Base-by-base conservation (phyloP, 306 rosid species). In the Trifolium fragiferum region DNA sequence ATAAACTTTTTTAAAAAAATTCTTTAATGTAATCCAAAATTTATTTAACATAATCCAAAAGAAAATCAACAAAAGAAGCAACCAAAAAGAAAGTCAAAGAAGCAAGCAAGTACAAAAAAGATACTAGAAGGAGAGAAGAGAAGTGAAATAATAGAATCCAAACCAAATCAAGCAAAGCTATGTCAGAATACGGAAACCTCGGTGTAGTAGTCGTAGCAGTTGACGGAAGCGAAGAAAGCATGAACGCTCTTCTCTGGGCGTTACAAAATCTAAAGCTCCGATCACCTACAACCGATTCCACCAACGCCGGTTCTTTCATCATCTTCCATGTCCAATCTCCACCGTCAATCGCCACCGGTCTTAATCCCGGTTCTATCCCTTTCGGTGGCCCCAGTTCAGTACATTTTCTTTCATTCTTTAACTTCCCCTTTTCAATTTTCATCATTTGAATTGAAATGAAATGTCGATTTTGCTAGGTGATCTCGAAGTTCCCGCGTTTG, bases 311-410 rank as follows among this genome's bases (percentile, higher is more conserved):
- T 40, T 70, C 79, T 54, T 91, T 85, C 79, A 46, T 87, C 80
- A 54, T 84, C 32, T 84, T 93, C 65, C 96, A 93, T 76, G 93
- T 93, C 43, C 98, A 89, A 65, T 82, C 97, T 2, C 93, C 96
- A 12, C 96, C 91, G n/a, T 80, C 93, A 27, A 88, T 93, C 76
- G 81, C 92, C 79, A 75, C 82, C 35, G 96, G 97, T 21, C 84
- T 93, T 67, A 91, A 72, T 65, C 94, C 97, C 78, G 91, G 88
- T 15, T 57, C 82, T 5, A 88, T 94, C 30, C 98, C 98, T 47
- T 91, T 94, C 73, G 96, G 94, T 43, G 97, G 97, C 0, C 95
- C 97, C 74, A 89, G 94, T 93, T 86, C 78, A 72, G 89, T 82
- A 10, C 71, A 30, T 3, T 60, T 60, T 60, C 66, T 60, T 60